Evolutionary conservation across 1,139 yeast species (phyloP).

Genomic region (Sugiyamaella grinbergsii): DNA sequence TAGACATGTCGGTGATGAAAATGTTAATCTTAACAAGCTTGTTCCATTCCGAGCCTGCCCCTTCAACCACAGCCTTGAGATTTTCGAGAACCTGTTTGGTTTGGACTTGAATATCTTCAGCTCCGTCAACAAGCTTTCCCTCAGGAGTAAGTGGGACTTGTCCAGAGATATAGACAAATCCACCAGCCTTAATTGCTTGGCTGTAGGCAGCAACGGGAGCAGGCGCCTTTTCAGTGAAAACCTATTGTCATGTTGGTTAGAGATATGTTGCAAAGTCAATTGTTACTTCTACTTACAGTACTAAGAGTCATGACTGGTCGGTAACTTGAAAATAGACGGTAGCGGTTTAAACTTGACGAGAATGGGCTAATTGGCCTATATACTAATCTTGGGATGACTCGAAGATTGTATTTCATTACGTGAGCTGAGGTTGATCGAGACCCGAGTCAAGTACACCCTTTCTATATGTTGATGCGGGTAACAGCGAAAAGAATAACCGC

Average conservation of each 20-base stretch:
- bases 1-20: conserved; percentile 83
- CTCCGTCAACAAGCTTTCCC: conserved; percentile 68
- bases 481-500: neutral
- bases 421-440: neutral
- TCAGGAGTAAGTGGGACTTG: conserved; percentile 91
- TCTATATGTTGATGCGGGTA: conserved; percentile 7
- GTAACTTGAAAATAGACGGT: neutral
- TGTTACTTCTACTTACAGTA: conserved; percentile 10
- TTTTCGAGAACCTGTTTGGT: conserved; percentile 85
- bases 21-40: conserved; percentile 84
- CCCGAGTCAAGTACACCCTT: neutral
- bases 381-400: conserved; percentile 4
- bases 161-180: conserved; percentile 85
- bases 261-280: neutral
- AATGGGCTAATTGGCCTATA: neutral
- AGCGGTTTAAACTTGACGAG: neutral
- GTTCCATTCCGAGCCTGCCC: conserved; percentile 78
- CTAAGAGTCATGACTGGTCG: conserved; percentile 10
- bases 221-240: conserved; percentile 71
- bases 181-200: conserved; percentile 78
- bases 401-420: conserved; percentile 5
- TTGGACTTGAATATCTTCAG: conserved; percentile 64
- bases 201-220: conserved; percentile 96
- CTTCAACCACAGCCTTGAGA: conserved; percentile 72
- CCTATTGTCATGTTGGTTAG: conserved; percentile 6